Base-by-base conservation (phyloP, 2,329 filamentous ascomycete species). In the Xylaria arbuscula region DNA sequence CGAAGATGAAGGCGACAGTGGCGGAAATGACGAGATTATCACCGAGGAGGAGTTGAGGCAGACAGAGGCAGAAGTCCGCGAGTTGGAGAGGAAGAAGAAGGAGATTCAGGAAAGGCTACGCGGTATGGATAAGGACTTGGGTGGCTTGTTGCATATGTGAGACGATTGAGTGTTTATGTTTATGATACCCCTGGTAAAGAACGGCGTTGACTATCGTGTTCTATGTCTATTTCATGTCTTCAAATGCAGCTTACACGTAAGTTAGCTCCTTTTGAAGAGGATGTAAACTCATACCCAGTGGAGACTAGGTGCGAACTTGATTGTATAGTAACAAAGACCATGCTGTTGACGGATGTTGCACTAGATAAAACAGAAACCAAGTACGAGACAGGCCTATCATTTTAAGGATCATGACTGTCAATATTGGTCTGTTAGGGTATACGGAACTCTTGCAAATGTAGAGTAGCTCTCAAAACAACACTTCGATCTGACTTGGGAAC, bases 31-130 rank as follows among this genome's bases (percentile, higher is more conserved):
- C 47, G 79, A 79, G 17, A 77, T 84, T 5, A 83, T 89, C 81
- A 93, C 89, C 0, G 89, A 91, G 70, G 91, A 92, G 62, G 90
- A 93, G 74, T 76, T 93, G 63, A 84, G 84, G 71, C 83, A 84
- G 67, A 92, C 93, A 75, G 91, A 94, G 76, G 90, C 91, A 62
- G 90, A 89, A 76, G 84, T 87, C 4, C 81, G 82, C 62, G 84
- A 86, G 77, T 77, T 89, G 78, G 87, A 89, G 67, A 79, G 76
- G 67, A 87, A 84, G 79, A 89, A 88, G 80, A 82, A 80, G 71
- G 86, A 88, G 73, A 73, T 89, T 53, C 86, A 89, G 75, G 81
- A 80, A 67, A 82, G 85, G 68, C 67, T 89, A 65, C 80, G 80
- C 48, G 80, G 83, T 6, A 86, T 89, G 83, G 85, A 88, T 66